Base-by-base conservation (phyloP, 2,329 filamentous ascomycete genomes). In the Orbilia blumenaviensis region DNA sequence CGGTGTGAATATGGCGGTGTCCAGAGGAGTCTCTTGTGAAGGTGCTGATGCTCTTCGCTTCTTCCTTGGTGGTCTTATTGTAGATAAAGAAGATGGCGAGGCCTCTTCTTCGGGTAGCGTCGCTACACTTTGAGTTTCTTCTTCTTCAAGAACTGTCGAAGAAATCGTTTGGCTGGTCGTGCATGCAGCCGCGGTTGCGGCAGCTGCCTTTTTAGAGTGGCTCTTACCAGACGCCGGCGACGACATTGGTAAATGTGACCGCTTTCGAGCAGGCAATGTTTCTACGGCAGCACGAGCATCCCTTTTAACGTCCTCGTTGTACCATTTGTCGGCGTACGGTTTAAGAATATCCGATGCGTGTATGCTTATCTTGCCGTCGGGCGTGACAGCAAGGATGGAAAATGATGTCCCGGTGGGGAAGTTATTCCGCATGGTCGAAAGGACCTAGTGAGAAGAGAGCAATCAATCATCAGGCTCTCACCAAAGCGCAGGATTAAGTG, bases 341-440 rank as follows among this genome's bases (percentile, higher is more conserved):
- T 77, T 71, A 56, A 80, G 78, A 34, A 77, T 62, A n/a, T 80
- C 79, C 12, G 78, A 77, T 12, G 72, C 66, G 52, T 73, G 66
- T 14, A 79, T 50, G 16, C 73, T 63, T 18, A 62, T 63, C 36
- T 72, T 78, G 10, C 79, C 79, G 38, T 78, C 78, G 23, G 78
- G 69, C 63, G 79, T 78, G 52, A 80, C 78, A 41, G 79, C 77
- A 48, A 80, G 66, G 38, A 80, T 62, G 8, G 78, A 74, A 42
- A 79, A 79, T 46, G 80, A 79, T 36, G 76, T 80, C 42, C 56
- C 72, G 16, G 61, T 44, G 21, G 64, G 72, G 50, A 76, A 76
- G 34, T 66, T 63, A 44, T 64, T 56, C 48, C 64, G 72, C 29
- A 76, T 14, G 21, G 58, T 48, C 48, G 42, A 32, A 14, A 67